phyloP scores from a whole-genome alignment of 108 stramenopile genomes.

The Skeletonema menzelii region DNA sequence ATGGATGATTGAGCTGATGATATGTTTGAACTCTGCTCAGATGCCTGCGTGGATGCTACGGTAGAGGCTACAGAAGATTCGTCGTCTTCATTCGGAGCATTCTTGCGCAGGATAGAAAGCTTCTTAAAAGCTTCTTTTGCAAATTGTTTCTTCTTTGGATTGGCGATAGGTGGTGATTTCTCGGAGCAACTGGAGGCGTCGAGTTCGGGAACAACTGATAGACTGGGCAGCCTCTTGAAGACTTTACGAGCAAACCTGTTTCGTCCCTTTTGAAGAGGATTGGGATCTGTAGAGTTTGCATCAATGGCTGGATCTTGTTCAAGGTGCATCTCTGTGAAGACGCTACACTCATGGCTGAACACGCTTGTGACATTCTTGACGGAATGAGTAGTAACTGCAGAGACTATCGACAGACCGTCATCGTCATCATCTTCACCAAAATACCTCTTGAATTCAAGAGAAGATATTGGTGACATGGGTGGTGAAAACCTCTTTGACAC shows the following conservation, averaged over 20 bases:
- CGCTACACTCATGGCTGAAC: not conserved
- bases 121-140: not conserved
- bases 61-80: not conserved
- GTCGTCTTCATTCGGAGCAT: not conserved
- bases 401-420: not conserved
- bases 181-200: not conserved
- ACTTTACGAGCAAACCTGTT: not conserved
- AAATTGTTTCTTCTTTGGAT: not conserved
- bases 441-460: not conserved
- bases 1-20: not conserved
- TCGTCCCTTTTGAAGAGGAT: not conserved
- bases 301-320: not conserved
- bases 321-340: not conserved
- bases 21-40: too few relatives aligned
- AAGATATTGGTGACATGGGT: not conserved
- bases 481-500: not conserved
- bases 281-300: not conserved
- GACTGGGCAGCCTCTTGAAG: not conserved
- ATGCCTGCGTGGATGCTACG: too few relatives aligned
- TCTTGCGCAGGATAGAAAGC: not conserved
- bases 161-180: not conserved
- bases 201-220: not conserved
- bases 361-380: not conserved
- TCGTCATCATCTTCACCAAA: not conserved
- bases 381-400: not conserved